Evolutionary conservation across 2,329 filamentous ascomycete species (phyloP), one percentile per base, ranked within the genome.

Genomic region (Apiospora marii): DNA sequence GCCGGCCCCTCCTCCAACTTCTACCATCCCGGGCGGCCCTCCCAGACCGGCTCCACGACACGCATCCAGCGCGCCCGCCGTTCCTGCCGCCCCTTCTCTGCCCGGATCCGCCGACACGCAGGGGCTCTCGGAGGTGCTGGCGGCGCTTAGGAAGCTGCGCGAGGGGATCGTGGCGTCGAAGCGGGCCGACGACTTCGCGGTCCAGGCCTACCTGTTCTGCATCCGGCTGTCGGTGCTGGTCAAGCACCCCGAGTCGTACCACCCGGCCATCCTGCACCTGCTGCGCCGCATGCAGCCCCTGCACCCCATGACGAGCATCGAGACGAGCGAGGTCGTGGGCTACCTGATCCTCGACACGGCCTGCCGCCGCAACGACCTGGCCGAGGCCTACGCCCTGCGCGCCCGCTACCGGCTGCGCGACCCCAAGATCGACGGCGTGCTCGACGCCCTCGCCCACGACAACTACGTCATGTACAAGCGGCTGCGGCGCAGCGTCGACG

Each of bases 181-280:
- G 70, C 91, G 95, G 27, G 85, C 87, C 48, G 93, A 98, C 79
- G 86, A 90, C 70, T 99, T 99, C 82, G 92, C 96, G 1, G 91
- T 93, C n/a, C 92, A 95, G 77, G 94, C 92, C 22, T 98, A 98
- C 83, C 91, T 97, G 74, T 98, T 98, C 86, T 94, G 94, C 78
- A 94, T 97, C 77, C 92, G 95, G 71, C 87, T 95, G 37, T 92
- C 93, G 34, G 92, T 99, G 74, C 89, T 98, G 46, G 91, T 93
- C 72, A 91, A 92, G 75, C 92, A 97, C 77, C 93, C 92, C 77
- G 94, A 97, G 77, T 95, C 95, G 1, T 99, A 98, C 81, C 92
- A 96, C 75, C 94, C 96, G 0, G 94, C 96, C 1, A 89, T 98
- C 30, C 88, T 93, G 51, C 91, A 97, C 77, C 88, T 98, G 2